A percentile compares a stretch with the other conserved stretches of the same genome.
These are phyloP conservation scores for Dalbergia cochinchinensis DNA, from an alignment of 306 rosid genomes.

Conservation along the genomic window DNA sequence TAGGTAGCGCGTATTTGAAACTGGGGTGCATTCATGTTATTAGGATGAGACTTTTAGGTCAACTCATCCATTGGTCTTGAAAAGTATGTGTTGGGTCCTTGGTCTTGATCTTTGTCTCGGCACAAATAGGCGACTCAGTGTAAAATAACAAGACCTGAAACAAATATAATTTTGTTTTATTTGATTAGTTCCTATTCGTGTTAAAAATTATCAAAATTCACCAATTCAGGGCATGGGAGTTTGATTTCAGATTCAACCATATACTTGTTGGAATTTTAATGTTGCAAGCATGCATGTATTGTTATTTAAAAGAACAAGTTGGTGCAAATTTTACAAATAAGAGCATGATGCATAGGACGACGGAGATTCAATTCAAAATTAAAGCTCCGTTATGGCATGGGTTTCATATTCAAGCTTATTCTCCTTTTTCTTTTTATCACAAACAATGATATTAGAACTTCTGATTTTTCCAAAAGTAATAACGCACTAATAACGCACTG, in stretches of 20 bases:
- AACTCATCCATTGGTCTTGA: background rate
- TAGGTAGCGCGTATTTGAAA: background rate
- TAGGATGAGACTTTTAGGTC: background rate
- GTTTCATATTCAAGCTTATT: background rate
- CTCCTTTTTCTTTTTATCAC: background rate
- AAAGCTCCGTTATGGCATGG: background rate
- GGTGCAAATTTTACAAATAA: background rate
- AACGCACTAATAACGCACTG: no score
- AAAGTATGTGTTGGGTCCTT: background rate
- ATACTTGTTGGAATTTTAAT: background rate
- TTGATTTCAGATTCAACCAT: background rate
- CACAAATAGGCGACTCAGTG: constrained; percentile 17
- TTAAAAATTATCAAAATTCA: background rate
- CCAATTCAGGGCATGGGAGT: background rate
- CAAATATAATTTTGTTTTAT: background rate
- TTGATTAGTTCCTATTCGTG: background rate
- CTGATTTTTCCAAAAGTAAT: background rate
- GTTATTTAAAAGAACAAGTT: constrained; percentile 16
- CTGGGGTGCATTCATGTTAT: background rate
- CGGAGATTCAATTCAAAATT: constrained; percentile 28
- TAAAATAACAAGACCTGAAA: background rate
- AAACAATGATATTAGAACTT: background rate
- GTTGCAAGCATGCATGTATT: background rate
- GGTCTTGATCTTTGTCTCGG: background rate
- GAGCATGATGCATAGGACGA: constrained; percentile 5